Conservation (phyloP, 768 basidiomycete genomes). For the Naganishia vishniacii region DNA sequence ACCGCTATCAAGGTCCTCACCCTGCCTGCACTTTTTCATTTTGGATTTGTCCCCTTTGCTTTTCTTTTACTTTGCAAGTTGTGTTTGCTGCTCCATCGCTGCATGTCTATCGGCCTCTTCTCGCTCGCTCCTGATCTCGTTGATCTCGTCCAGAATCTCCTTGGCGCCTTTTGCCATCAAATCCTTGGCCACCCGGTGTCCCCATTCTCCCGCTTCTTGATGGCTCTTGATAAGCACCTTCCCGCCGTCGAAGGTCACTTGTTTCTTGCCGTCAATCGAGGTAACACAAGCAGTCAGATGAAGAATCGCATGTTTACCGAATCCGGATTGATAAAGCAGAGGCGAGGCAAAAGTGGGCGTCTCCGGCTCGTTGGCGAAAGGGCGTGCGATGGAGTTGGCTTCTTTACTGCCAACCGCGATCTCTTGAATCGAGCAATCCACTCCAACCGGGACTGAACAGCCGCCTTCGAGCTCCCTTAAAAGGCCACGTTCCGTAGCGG, state of each 20-base stretch:
- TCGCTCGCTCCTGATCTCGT: constrained; percentile 58
- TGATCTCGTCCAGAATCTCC: constrained; percentile 76
- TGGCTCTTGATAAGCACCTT: constrained; percentile 53
- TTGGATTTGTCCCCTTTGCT: background rate
- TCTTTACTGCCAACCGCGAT: constrained; percentile 46
- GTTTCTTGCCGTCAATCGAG: constrained; percentile 64
- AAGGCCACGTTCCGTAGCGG: constrained; percentile 78
- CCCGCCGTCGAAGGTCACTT: constrained; percentile 63
- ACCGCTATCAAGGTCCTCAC: too few species aligned
- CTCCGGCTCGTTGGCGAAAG: constrained; percentile 25
- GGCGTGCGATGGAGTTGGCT: constrained; percentile 1
- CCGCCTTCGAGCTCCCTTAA: constrained; percentile 89
- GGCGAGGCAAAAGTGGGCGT: constrained; percentile 33
- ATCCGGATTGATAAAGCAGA: constrained; percentile 30
- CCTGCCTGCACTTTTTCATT: too few species aligned
- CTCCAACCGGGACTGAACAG: constrained; percentile 93
- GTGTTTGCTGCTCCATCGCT: constrained; percentile 27
- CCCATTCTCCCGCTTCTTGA: constrained; percentile 65
- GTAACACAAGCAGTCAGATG: constrained; percentile 78
- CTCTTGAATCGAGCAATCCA: constrained; percentile 54
- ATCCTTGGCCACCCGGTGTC: constrained; percentile 60
- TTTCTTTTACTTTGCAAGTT: background rate
- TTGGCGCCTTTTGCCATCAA: constrained; percentile 68
- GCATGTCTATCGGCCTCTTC: constrained; percentile 51
- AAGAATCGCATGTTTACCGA: constrained; percentile 49